Evolutionary conservation across 371 early-diverging fungal genomes (phyloP).

Genomic region (Syncephalastrum contaminatum): DNA sequence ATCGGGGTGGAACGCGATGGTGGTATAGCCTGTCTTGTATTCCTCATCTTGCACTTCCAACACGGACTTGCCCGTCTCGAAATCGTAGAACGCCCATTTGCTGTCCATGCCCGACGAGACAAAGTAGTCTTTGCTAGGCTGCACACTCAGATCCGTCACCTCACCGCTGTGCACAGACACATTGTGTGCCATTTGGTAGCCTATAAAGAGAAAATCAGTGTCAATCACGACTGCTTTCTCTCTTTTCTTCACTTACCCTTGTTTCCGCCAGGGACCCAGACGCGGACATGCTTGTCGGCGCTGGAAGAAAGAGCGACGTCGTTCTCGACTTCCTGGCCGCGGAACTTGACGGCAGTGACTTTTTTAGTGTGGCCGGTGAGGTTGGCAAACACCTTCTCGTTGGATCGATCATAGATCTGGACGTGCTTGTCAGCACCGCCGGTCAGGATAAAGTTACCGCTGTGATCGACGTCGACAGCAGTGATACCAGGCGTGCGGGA

Average conservation of each 20-base stretch:
- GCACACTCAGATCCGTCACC: slow-evolving; percentile 70
- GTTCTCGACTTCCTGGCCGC: slow-evolving; percentile 50
- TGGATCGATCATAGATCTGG: slow-evolving; percentile 62
- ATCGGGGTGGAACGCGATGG: slow-evolving; percentile 90
- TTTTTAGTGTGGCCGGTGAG: slow-evolving; percentile 83
- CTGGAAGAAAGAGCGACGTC: slow-evolving; percentile 72
- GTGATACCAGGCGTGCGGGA: slow-evolving; percentile 78
- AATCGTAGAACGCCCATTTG: slow-evolving; percentile 80
- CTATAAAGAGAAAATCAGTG: slow-evolving; percentile 14
- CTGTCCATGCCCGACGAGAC: slow-evolving; percentile 74
- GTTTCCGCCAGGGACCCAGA: slow-evolving; percentile 59
- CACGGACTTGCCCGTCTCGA: slow-evolving; percentile 66
- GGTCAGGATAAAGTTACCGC: slow-evolving; percentile 69
- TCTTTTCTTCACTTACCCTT: slow-evolving; percentile 8
- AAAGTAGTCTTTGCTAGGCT: slow-evolving; percentile 79
- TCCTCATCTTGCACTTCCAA: slow-evolving; percentile 45
- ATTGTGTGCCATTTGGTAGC: slow-evolving; percentile 57
- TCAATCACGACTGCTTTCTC: neutral
- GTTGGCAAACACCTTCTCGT: slow-evolving; percentile 67
- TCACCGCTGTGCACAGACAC: slow-evolving; percentile 70
- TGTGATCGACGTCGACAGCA: slow-evolving; percentile 64
- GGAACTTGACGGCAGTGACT: slow-evolving; percentile 70
- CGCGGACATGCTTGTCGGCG: slow-evolving; percentile 81
- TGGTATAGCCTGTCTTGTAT: slow-evolving; percentile 50
- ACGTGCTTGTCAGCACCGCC: slow-evolving; percentile 84